These are phyloP conservation scores for Arabidopsis hybrid DNA, from an alignment of 441 rosid genomes.

Conservation along the genomic window DNA sequence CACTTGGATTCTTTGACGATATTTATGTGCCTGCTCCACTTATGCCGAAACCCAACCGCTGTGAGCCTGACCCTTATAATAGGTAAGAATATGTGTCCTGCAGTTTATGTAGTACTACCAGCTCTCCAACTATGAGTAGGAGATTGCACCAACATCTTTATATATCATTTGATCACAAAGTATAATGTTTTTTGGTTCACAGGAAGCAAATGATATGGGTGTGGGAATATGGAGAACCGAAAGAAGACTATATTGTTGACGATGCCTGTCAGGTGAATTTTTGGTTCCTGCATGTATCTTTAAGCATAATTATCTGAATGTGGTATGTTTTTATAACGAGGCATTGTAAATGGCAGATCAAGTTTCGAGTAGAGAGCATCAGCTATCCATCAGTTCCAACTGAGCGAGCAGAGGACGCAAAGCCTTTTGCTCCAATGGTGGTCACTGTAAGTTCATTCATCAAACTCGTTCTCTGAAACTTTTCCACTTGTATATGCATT, in stretches of 20 bases:
- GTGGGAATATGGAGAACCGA: conserved; percentile 55
- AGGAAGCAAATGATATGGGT: conserved; percentile 79
- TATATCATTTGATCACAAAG: not conserved
- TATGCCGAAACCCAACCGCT: conserved; percentile 63
- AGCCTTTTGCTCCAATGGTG: conserved; percentile 93
- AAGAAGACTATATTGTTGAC: conserved; percentile 55
- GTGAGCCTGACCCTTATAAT: conserved; percentile 57
- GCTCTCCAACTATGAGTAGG: not conserved
- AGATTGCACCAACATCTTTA: conserved; percentile 13
- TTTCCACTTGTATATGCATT: not conserved
- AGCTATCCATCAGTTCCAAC: conserved; percentile 70
- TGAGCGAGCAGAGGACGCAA: conserved; percentile 63
- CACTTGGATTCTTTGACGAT: conserved; percentile 96
- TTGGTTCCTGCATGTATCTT: conserved; percentile 1
- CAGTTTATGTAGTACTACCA: not conserved
- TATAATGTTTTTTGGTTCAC: conserved; percentile 31
- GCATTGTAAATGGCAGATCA: conserved; percentile 59
- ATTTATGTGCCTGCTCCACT: conserved; percentile 67
- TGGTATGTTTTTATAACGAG: conserved; percentile 1
- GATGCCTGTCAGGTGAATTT: conserved; percentile 64
- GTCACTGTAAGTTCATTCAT: conserved; percentile 63
- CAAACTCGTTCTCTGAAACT: conserved; percentile 23
- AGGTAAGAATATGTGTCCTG: conserved; percentile 48
- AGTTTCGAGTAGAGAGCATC: conserved; percentile 68
- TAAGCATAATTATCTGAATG: not conserved